A percentile compares a stretch with the other conserved stretches of the same genome.
These are phyloP conservation scores for Mycena leptocephala DNA, from an alignment of 768 basidiomycete species.

Conservation along the genomic window DNA sequence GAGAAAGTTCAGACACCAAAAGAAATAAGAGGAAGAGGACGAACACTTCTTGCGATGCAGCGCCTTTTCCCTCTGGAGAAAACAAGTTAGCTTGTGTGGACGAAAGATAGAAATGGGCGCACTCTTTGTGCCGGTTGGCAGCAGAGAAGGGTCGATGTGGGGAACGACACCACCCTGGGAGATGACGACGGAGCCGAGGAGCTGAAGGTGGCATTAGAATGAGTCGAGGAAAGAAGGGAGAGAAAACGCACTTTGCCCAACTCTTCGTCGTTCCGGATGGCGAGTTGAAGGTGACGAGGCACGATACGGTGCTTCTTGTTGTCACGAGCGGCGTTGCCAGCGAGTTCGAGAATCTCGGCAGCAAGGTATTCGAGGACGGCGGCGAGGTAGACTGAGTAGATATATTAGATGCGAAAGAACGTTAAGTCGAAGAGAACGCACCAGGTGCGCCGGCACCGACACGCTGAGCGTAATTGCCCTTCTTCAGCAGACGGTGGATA, in stretches of 20 bases:
- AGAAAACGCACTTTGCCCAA: constrained; percentile 41
- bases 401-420: background rate
- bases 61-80: background rate
- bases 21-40: too few relatives aligned
- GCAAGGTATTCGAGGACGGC: constrained; percentile 89
- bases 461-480: constrained; percentile 85
- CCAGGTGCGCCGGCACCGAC: constrained; percentile 86
- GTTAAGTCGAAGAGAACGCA: constrained; percentile 41
- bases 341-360: constrained; percentile 89
- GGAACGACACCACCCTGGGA: constrained; percentile 92
- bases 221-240: background rate
- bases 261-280: constrained; percentile 90
- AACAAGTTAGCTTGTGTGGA: background rate
- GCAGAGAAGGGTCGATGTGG: constrained; percentile 57
- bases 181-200: constrained; percentile 90
- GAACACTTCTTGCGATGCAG: too few relatives aligned
- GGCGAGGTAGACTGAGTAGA: constrained; percentile 78
- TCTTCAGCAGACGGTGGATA: constrained; percentile 85
- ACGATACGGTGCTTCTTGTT: constrained; percentile 92
- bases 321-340: constrained; percentile 82
- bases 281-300: constrained; percentile 88
- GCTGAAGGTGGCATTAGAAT: constrained; percentile 53
- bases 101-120: background rate
- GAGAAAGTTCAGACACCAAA: too few relatives aligned
- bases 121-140: constrained; percentile 22